These are phyloP conservation scores for Cryptococcus amylolentus DNA, from an alignment of 1,284 basidiomycete species.

Conservation along the genomic window DNA sequence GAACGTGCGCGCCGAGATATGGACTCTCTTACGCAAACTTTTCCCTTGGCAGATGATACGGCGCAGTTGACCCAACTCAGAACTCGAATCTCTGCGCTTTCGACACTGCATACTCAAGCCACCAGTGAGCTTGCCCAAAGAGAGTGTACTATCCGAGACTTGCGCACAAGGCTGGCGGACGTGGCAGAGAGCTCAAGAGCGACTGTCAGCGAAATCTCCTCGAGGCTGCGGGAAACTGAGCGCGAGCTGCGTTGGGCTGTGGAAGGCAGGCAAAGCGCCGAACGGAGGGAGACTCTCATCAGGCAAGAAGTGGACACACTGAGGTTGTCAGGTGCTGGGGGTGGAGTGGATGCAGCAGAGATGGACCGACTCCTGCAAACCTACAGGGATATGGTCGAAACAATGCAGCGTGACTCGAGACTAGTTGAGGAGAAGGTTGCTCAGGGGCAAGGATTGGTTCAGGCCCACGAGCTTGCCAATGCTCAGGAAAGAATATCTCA, in stretches of 20 bases:
- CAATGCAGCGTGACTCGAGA: constrained; percentile 31
- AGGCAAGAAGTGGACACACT: constrained; percentile 36
- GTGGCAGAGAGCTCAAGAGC: constrained; percentile 26
- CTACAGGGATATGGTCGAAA: constrained; percentile 36
- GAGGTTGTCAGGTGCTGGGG: constrained; percentile 1
- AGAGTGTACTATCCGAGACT: constrained; percentile 26
- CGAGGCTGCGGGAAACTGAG: constrained; percentile 29
- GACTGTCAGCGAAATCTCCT: constrained; percentile 25
- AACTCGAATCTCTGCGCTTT: constrained; percentile 34
- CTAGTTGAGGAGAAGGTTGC: constrained; percentile 34
- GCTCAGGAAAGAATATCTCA: constrained; percentile 20
- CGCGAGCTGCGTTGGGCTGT: constrained; percentile 44
- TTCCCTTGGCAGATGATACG: constrained; percentile 22
- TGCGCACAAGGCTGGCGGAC: constrained; percentile 28
- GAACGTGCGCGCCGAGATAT: constrained; percentile 44
- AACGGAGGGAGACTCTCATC: constrained; percentile 34
- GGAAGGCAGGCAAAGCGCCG: constrained; percentile 39
- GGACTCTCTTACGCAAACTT: constrained; percentile 43
- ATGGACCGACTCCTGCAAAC: constrained; percentile 32
- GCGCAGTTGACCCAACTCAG: constrained; percentile 23
- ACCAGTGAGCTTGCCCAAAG: constrained; percentile 29
- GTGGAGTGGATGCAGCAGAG: constrained; percentile 14
- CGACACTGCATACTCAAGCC: constrained; percentile 32
- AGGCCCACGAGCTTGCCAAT: constrained; percentile 23
- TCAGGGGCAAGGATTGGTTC: constrained; percentile 37